These are phyloP conservation scores for Thalassiosira delicatula DNA, from an alignment of 352 stramenopile species.

Conservation along the genomic window DNA sequence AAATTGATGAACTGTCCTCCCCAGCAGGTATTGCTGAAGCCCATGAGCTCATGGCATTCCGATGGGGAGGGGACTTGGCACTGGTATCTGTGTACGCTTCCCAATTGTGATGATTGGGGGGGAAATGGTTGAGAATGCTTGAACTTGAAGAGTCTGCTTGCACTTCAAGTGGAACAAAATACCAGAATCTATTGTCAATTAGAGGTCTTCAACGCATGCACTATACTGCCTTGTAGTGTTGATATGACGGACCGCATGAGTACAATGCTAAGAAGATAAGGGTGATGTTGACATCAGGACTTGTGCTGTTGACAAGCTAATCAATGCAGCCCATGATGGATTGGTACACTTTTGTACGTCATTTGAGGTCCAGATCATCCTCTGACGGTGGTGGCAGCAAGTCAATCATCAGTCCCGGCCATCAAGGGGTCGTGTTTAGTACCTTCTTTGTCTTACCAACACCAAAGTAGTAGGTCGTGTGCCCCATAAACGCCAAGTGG, in stretches of 20 bases:
- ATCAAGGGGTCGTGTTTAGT: slow-evolving; percentile 10
- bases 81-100: slow-evolving; percentile 16
- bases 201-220: slow-evolving; percentile 6
- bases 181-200: background rate
- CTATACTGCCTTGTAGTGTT: background rate
- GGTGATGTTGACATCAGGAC: background rate
- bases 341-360: background rate
- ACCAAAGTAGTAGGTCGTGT: background rate
- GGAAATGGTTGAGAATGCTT: slow-evolving; percentile 25
- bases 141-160: background rate
- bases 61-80: background rate
- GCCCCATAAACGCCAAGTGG: background rate
- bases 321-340: slow-evolving; percentile 2
- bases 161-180: slow-evolving; percentile 2
- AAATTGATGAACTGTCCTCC: too few relatives aligned
- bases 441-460: background rate
- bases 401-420: slow-evolving; percentile 27
- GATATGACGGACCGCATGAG: background rate
- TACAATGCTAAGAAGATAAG: slow-evolving; percentile 18
- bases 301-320: slow-evolving; percentile 8
- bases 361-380: background rate
- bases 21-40: slow-evolving; percentile 2
- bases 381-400: background rate
- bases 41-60: background rate
- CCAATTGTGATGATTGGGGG: background rate